These are phyloP conservation scores for Macrolepiota albuminosa DNA, from an alignment of 768 basidiomycete species.

Conservation along the genomic window DNA sequence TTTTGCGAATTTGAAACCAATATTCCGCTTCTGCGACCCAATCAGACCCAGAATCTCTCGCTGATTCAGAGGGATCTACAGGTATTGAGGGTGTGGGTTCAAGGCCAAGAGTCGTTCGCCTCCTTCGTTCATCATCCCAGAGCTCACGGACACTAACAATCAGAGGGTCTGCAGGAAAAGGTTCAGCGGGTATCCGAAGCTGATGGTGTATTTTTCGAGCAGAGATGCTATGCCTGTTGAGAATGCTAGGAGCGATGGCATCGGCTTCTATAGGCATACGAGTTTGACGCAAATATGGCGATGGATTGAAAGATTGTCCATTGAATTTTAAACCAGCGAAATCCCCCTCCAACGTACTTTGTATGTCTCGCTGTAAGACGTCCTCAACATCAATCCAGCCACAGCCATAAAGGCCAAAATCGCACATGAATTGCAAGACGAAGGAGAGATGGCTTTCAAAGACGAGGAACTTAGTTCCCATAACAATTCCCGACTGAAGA, in stretches of 20 bases:
- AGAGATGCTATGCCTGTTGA: conserved; percentile 69
- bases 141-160: conserved; percentile 88
- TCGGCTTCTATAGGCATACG: conserved; percentile 79
- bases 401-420: conserved; percentile 93
- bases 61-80: conserved; percentile 59
- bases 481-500: conserved; percentile 76
- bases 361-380: conserved; percentile 49
- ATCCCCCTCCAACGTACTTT: conserved; percentile 28
- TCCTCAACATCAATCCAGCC: conserved; percentile 78
- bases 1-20: conserved; percentile 65
- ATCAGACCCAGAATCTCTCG: conserved; percentile 48
- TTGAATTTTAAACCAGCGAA: conserved; percentile 22
- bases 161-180: conserved; percentile 60
- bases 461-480: conserved; percentile 71
- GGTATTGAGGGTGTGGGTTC: conserved; percentile 72
- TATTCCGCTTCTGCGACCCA: conserved; percentile 74
- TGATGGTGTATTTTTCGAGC: conserved; percentile 62
- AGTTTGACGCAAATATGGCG: conserved; percentile 63
- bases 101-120: conserved; percentile 63
- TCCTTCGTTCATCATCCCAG: conserved; percentile 92
- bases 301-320: conserved; percentile 34
- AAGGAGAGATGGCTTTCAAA: conserved; percentile 92
- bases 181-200: conserved; percentile 59
- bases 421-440: conserved; percentile 88
- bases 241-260: conserved; percentile 71